Base-by-base conservation (phyloP, 768 basidiomycete species). In the Rhodocollybia butyracea region DNA sequence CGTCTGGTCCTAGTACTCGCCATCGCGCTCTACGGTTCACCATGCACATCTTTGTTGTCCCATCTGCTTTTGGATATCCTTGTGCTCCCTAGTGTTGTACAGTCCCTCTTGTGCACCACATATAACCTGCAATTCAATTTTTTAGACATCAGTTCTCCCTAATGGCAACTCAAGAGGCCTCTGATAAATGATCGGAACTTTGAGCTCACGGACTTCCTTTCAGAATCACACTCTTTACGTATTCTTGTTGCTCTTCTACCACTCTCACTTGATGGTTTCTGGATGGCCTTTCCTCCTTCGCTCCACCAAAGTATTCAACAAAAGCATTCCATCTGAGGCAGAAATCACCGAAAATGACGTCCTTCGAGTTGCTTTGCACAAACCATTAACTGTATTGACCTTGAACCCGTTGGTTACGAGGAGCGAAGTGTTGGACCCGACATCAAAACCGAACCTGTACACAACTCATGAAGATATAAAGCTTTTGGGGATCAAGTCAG, bases 341-440 rank as follows among this genome's bases (percentile, higher is more conserved):
- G 43, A 45, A 27, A 45, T 50, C 3, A 61, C 67, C 0, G 50
- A 63, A 11, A 54, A 60, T 1, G 43, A 59, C 3, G 63, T 70
- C 8, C 57, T 74, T 10, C 41, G 46, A 7, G 36, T 74, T 19
- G n/a, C n/a, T n/a, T 60, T 76, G 13, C 73, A 73, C 32, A 67
- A 76, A 53, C 70, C 71, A 2, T 51, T n/a, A n/a, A n/a, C 58
- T 3, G 57, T 58, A 4, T 55, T 74, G 1, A 62, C 74, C 31
- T 57, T 70, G 1, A 72, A 63, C 46, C 71, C 74, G 2, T 58
- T 74, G 48, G 60, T 73, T 24, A 59, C 66, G 22, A 58, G 59
- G 45, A 38, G 22, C 31, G 36, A 51, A 21, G 36, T 24, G 17
- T 21, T 51, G 26, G 38, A 70, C 47, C 57, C 70, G n/a, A n/a